Base-by-base conservation (phyloP, 352 stramenopile species). In the Nothophytophthora sp. region DNA sequence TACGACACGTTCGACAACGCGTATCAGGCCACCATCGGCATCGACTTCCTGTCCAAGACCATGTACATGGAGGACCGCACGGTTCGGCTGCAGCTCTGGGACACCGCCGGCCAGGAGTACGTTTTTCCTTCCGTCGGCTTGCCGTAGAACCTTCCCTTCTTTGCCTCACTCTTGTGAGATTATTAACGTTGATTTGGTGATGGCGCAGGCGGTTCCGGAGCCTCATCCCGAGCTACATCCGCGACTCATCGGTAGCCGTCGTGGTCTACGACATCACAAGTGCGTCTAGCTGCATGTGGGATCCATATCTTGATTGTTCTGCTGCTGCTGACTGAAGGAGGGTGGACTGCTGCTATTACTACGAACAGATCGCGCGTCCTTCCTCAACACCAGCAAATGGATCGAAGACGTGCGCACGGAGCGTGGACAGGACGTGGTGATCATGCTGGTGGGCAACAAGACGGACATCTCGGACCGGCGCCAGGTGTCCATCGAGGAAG, bases 401-500 rank as follows among this genome's bases (percentile, higher is more conserved):
- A 98, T 99, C 24, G 96, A 99, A 70, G 98, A 99, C 61, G 97
- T 99, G 27, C 88, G 98, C 34, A 96, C 90, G 29, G 97, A 99
- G 69, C 86, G 97, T 50, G 97, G 97, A 32, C 97, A 98, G 55
- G 97, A 99, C 70, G 97, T 99, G 22, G 92, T 99, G 30, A 99
- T 99, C 81, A 99, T 99, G 78, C 77, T 99, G 8, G 98, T 99
- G 28, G 98, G 97, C 46, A 99, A 99, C 79, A 99, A 99, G 81
- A 99, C 97, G 30, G 98, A 99, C 73, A 91, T 99, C 38, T 97
- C 92, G 36, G 97, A 99, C 58, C 96, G 97, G 52, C 86, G 89
- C 40, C 90, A 98, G 64, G 95, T 98, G 8, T 97, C 92, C 33
- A 98, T 98, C 41, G 97, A 99, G 63, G 98, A 99, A 63, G 98